Base-by-base conservation (phyloP, 306 rosid genomes). In the Albizia julibrissin region DNA sequence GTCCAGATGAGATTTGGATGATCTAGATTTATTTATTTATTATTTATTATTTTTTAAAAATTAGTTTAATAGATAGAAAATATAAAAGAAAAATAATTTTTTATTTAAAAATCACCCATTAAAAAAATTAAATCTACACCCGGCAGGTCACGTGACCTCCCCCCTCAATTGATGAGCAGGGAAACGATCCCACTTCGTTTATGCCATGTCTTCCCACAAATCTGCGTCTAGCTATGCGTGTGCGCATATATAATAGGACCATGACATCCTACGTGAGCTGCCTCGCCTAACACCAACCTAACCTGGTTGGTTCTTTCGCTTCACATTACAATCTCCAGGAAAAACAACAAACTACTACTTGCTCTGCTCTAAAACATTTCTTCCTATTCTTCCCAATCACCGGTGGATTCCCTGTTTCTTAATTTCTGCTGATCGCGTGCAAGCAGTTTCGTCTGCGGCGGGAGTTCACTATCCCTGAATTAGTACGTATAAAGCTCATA, bases 391-490 rank as follows among this genome's bases (percentile, higher is more conserved):
- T 29, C 62, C 56, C 12, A 21, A 24, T 34, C 65, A 26, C 46
- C 69, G 19, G 79, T 77, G 87, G 84, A 27, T 42, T 77, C 15
- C 29, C 29, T 37, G 22, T 72, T 76, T 42, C 73, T 77, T 72
- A 77, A 80, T 83, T 75, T 47, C 83, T 73, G 43, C 39, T 83
- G 80, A 73, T 70, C 22, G 13, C 39, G 64, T 19, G 49, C 31
- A 39, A 43, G 24, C 42, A 8, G 65, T 24, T 19, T n/a, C 27
- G 18, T 47, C 3, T 9, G 33, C 65, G 87, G 69, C 8, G 79
- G 86, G 84, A 65, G 66, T 81, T 76, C 79, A 68, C 81, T 67
- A 22, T 81, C 58, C 75, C 72, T 61, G 21, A 15, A 69, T 62
- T 2, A 6, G 86, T 81, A 74, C 7, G 76, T 84, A 26, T 34